Conservation (phyloP, 768 basidiomycete species). For the Gloeophyllum trabeum region DNA sequence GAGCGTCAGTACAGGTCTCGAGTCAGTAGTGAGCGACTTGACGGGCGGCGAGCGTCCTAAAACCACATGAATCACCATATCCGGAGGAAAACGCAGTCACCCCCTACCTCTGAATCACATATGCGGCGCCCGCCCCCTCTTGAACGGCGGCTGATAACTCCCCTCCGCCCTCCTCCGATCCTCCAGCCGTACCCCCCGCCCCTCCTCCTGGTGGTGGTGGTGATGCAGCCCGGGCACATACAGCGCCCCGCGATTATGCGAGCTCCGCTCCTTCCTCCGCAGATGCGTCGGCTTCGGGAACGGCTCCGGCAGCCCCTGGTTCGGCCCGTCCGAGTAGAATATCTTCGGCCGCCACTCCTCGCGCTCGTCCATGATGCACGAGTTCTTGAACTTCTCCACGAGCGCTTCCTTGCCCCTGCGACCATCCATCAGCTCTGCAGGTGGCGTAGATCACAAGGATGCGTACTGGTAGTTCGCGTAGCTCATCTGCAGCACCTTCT, state of each 20-base stretch:
- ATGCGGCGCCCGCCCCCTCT: not conserved
- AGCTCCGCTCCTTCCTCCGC: slow-evolving; percentile 73
- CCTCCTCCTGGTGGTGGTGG: not conserved
- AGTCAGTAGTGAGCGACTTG: no score
- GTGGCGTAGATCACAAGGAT: slow-evolving; percentile 3
- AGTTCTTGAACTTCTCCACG: slow-evolving; percentile 89
- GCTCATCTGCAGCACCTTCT: slow-evolving; percentile 85
- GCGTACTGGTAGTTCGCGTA: slow-evolving; percentile 89
- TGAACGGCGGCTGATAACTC: not conserved
- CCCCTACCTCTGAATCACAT: no score
- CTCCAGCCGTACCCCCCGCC: not conserved
- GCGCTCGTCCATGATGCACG: slow-evolving; percentile 80
- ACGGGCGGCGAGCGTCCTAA: no score
- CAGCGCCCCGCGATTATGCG: slow-evolving; percentile 62
- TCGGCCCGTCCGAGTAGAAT: slow-evolving; percentile 65
- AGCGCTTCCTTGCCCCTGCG: slow-evolving; percentile 79
- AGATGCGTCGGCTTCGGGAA: slow-evolving; percentile 80
- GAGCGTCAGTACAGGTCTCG: no score
- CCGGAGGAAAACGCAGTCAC: no score
- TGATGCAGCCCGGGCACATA: slow-evolving; percentile 33
- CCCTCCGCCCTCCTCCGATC: not conserved
- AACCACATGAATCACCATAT: no score
- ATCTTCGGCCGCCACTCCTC: slow-evolving; percentile 80
- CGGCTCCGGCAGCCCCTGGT: slow-evolving; percentile 66
- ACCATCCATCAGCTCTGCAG: not conserved